These are phyloP conservation scores for Sphagnum fallax DNA, from an alignment of 228 moss, liverwort and hornwort genomes.

Conservation along the genomic window DNA sequence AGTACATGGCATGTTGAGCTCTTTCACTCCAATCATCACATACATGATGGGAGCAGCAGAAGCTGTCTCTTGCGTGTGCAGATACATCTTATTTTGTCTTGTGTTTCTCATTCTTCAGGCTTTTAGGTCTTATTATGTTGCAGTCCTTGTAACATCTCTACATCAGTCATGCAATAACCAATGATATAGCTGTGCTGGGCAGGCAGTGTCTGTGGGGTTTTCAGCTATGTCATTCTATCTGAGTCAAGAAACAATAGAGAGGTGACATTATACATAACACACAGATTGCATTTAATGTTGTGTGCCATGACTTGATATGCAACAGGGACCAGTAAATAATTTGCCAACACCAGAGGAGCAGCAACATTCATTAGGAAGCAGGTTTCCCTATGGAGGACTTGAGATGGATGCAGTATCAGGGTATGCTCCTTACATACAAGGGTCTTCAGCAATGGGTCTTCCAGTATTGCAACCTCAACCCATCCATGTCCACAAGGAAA, in stretches of 20 bases:
- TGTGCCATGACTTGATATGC: neutral
- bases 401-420: slow-evolving; percentile 75
- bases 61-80: too few relatives aligned
- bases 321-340: slow-evolving; percentile 57
- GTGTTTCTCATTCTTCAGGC: too few relatives aligned
- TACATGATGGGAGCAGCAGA: too few relatives aligned
- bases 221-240: neutral
- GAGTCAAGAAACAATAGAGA: too few relatives aligned
- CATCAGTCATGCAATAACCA: neutral
- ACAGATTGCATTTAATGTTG: neutral
- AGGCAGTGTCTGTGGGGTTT: neutral
- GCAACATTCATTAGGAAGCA: slow-evolving; percentile 38
- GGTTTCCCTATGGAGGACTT: slow-evolving; percentile 66
- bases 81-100: too few relatives aligned
- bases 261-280: too few relatives aligned
- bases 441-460: slow-evolving; percentile 74
- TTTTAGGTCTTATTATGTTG: too few relatives aligned
- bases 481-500: slow-evolving; percentile 67
- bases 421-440: slow-evolving; percentile 68
- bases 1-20: too few relatives aligned
- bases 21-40: too few relatives aligned
- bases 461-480: slow-evolving; percentile 67
- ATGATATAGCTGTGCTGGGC: neutral
- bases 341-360: slow-evolving; percentile 86
- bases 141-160: too few relatives aligned